Conservation (phyloP, 805 yeast genomes). For the Dipodascus geniculatus region DNA sequence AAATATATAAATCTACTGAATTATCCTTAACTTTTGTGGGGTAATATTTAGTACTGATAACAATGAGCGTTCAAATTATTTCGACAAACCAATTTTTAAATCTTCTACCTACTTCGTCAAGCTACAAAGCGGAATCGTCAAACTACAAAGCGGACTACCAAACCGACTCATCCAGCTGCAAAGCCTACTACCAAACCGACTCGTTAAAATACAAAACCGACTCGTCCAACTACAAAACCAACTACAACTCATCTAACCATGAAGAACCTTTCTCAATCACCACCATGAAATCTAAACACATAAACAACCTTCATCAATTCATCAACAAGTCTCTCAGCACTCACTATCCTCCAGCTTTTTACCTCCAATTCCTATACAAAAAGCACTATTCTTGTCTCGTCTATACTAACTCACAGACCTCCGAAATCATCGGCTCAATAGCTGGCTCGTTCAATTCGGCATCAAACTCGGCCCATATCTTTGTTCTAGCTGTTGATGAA, state of each 20-base stretch:
- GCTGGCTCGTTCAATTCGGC: conserved; percentile 5
- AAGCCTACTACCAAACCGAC: too few relatives aligned
- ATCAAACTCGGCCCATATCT: not conserved
- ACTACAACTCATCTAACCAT: too few relatives aligned
- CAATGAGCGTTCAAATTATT: not conserved
- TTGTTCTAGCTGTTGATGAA: not conserved
- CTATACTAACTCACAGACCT: not conserved
- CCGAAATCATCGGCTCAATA: conserved; percentile 3
- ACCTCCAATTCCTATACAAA: conserved; percentile 13
- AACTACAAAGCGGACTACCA: too few relatives aligned
- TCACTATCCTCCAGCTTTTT: conserved; percentile 11
- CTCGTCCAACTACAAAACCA: too few relatives aligned
- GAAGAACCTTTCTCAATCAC: not conserved
- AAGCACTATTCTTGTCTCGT: conserved; percentile 9
- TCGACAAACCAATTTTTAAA: not conserved
- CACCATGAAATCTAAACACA: not conserved
- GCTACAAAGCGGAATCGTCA: too few relatives aligned
- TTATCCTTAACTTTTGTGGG: not conserved
- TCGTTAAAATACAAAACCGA: too few relatives aligned
- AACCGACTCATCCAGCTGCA: too few relatives aligned
- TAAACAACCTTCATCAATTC: conserved; percentile 3
- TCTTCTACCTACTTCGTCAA: too few relatives aligned
- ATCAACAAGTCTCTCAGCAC: conserved; percentile 9
- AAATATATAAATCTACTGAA: not conserved
- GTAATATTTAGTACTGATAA: not conserved